These are phyloP conservation scores for Cadophora malorum DNA, from an alignment of 2,329 filamentous ascomycete genomes.

Conservation along the genomic window DNA sequence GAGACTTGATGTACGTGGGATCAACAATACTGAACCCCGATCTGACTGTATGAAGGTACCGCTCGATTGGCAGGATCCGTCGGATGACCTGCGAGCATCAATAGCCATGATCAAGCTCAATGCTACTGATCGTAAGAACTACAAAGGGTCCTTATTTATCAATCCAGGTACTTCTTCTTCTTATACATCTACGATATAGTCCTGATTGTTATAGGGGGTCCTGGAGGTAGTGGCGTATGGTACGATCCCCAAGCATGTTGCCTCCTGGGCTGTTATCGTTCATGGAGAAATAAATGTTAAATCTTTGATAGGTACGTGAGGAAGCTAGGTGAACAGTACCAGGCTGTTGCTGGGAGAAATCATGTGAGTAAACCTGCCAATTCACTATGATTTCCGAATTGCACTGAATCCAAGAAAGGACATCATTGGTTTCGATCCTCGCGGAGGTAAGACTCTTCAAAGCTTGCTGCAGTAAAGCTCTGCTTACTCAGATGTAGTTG, in stretches of 20 bases:
- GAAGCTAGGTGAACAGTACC: slow-evolving; percentile 39
- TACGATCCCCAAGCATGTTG: slow-evolving; percentile 8
- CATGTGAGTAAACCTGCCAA: slow-evolving; percentile 45
- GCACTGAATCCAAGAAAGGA: slow-evolving; percentile 42
- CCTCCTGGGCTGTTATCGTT: no score
- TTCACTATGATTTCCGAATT: neutral
- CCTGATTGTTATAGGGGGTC: slow-evolving; percentile 46
- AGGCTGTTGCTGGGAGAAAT: slow-evolving; percentile 55
- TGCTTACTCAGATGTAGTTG: slow-evolving; percentile 25
- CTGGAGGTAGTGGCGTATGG: slow-evolving; percentile 53
- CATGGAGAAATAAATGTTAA: no score
- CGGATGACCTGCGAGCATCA: slow-evolving; percentile 27
- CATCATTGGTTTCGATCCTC: slow-evolving; percentile 58
- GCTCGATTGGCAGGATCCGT: slow-evolving; percentile 37
- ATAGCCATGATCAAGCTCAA: slow-evolving; percentile 35
- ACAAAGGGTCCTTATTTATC: slow-evolving; percentile 35
- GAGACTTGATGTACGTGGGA: slow-evolving; percentile 33
- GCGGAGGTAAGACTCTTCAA: slow-evolving; percentile 48
- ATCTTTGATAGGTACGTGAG: slow-evolving; percentile 4
- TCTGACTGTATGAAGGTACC: slow-evolving; percentile 28
- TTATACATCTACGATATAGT: neutral
- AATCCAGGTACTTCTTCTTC: slow-evolving; percentile 31
- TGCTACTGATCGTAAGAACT: slow-evolving; percentile 33
- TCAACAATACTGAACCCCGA: neutral
- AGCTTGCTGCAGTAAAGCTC: neutral